Evolutionary conservation across 2,329 filamentous ascomycete genomes (phyloP).

Genomic region (Neonectria hederae): DNA sequence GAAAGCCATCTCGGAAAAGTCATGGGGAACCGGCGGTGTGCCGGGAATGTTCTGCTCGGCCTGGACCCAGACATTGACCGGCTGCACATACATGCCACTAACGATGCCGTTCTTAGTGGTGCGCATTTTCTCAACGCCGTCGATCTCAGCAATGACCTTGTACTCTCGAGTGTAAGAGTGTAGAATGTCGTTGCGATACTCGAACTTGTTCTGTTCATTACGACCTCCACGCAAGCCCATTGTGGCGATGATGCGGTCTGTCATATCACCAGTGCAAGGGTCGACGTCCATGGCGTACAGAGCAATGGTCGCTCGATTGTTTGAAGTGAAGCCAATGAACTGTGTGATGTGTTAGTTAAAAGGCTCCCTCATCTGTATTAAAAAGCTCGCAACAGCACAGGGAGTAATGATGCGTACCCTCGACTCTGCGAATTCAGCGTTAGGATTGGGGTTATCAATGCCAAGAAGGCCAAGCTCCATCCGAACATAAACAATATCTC

Average conservation of each 20-base stretch:
- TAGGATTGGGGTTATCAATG: slow-evolving; percentile 47
- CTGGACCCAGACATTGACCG: slow-evolving; percentile 48
- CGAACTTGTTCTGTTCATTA: slow-evolving; percentile 50
- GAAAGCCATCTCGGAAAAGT: slow-evolving; percentile 50
- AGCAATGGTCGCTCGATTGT: slow-evolving; percentile 44
- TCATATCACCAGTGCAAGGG: slow-evolving; percentile 48
- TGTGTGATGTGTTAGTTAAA: slow-evolving; percentile 9
- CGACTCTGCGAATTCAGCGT: slow-evolving; percentile 49
- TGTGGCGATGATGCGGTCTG: slow-evolving; percentile 47
- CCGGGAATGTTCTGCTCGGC: slow-evolving; percentile 50
- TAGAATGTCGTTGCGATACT: slow-evolving; percentile 47
- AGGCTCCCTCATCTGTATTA: background rate
- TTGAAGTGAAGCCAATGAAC: slow-evolving; percentile 49
- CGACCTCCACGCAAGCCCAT: slow-evolving; percentile 41
- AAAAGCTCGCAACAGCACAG: background rate
- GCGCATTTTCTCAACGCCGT: slow-evolving; percentile 44
- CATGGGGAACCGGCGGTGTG: slow-evolving; percentile 45
- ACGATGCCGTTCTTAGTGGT: slow-evolving; percentile 48
- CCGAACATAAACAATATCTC: slow-evolving; percentile 47
- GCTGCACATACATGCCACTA: slow-evolving; percentile 48
- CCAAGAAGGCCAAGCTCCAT: slow-evolving; percentile 49
- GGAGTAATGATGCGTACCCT: slow-evolving; percentile 39
- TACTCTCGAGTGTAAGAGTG: slow-evolving; percentile 49
- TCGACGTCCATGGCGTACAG: slow-evolving; percentile 50
- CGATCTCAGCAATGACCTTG: slow-evolving; percentile 45